A percentile compares a stretch with the other conserved stretches of the same genome.
Evolutionary conservation across 1,139 yeast species (phyloP).

Genomic region (Saccharomycopsis crataegensis): DNA sequence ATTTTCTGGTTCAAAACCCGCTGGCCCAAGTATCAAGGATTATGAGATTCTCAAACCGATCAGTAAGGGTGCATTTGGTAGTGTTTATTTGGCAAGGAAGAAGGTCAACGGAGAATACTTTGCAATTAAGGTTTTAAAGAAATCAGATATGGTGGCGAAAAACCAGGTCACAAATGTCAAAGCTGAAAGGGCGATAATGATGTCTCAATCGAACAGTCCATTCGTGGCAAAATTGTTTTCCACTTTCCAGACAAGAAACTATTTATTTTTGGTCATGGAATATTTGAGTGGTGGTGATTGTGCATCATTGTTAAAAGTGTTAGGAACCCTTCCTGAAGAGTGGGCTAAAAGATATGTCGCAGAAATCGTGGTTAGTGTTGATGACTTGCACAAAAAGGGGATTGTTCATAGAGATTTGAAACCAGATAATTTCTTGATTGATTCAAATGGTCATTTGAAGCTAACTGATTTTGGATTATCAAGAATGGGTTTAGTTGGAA

Average conservation of each 20-base stretch:
- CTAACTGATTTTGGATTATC: conserved; percentile 93
- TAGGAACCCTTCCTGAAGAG: conserved; percentile 74
- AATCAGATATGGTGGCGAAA: conserved; percentile 94
- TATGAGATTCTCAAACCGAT: conserved; percentile 90
- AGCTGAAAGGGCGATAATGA: conserved; percentile 94
- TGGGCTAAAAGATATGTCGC: conserved; percentile 89
- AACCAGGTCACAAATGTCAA: conserved; percentile 93
- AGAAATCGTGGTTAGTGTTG: conserved; percentile 85
- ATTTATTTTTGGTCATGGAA: conserved; percentile 91
- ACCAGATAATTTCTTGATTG: conserved; percentile 89
- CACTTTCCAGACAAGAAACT: conserved; percentile 84
- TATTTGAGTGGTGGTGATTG: conserved; percentile 95
- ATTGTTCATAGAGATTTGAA: conserved; percentile 92
- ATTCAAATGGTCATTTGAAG: conserved; percentile 79
- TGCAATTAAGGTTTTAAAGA: conserved; percentile 90
- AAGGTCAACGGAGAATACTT: conserved; percentile 88
- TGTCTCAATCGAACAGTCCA: conserved; percentile 92
- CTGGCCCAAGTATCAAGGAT: conserved; percentile 74
- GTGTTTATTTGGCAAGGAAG: conserved; percentile 80
- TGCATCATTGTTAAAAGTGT: conserved; percentile 72
- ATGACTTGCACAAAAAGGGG: conserved; percentile 80
- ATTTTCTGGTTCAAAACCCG: conserved; percentile 33
- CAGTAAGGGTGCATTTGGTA: conserved; percentile 96
- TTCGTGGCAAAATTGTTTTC: conserved; percentile 87
- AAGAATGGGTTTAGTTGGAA: conserved; percentile 78